Percentiles rank a stretch among this genome's conserved stretches.
Evolutionary conservation across 768 basidiomycete species (phyloP).

Genomic region (Pulveroboletus ravenelii): DNA sequence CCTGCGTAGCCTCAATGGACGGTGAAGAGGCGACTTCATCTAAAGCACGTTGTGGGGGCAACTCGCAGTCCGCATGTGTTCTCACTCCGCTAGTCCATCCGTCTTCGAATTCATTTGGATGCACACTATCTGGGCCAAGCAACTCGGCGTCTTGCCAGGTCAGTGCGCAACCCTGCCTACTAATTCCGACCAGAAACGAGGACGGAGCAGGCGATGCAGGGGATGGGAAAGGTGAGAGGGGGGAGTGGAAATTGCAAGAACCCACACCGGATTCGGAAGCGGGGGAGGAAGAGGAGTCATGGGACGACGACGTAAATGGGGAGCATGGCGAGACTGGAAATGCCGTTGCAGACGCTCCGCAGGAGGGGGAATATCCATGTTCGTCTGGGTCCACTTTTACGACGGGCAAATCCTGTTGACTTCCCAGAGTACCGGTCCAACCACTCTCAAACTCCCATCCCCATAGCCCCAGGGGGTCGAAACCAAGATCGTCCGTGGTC

Average conservation of each 20-base stretch:
- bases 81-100: conserved; percentile 27
- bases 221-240: conserved; percentile 12
- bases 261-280: conserved; percentile 14
- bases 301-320: conserved; percentile 16
- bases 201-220: conserved; percentile 7
- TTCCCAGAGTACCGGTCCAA: conserved; percentile 18
- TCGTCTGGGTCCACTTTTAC: conserved; percentile 43
- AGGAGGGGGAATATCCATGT: conserved; percentile 22
- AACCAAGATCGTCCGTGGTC: conserved; percentile 36
- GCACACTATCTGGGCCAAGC: conserved; percentile 42
- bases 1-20: conserved; percentile 2
- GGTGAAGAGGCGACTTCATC: background rate
- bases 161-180: conserved; percentile 22
- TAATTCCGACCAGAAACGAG: conserved; percentile 6
- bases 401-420: conserved; percentile 21
- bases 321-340: conserved; percentile 19
- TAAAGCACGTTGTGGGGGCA: conserved; percentile 3
- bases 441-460: conserved; percentile 33
- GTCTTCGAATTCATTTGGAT: conserved; percentile 39
- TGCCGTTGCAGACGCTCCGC: conserved; percentile 1
- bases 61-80: conserved; percentile 8
- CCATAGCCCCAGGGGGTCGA: conserved; percentile 39
- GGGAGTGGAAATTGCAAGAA: conserved; percentile 12
- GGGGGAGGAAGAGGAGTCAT: conserved; percentile 17
- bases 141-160: conserved; percentile 43